Conservation (phyloP, 1,284 basidiomycete genomes). For the Schizophyllum commune region DNA sequence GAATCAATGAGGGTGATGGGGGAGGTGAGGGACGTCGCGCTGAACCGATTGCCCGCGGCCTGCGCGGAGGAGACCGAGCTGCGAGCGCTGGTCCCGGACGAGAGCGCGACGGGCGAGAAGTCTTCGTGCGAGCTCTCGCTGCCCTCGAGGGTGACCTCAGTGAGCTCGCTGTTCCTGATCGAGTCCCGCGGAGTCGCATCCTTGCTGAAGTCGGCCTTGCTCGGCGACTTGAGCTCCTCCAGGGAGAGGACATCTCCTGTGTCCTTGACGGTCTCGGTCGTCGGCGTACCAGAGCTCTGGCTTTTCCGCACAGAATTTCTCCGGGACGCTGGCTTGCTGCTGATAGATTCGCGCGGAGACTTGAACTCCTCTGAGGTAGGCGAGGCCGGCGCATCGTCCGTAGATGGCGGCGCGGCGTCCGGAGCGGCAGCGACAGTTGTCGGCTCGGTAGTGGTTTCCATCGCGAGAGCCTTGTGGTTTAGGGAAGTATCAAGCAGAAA, state of each 20-base stretch:
- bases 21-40: constrained; percentile 4
- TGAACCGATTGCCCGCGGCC: constrained; percentile 3
- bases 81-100: constrained; percentile 5
- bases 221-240: neutral
- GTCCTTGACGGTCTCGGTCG: neutral
- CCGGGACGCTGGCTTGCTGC: neutral
- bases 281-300: neutral
- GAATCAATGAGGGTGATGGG: constrained; percentile 3
- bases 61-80: neutral
- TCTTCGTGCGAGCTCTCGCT: neutral
- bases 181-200: constrained; percentile 26
- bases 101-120: constrained; percentile 12
- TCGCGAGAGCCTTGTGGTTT: too few relatives aligned
- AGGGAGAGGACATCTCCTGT: neutral
- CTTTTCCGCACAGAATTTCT: neutral
- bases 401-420: neutral
- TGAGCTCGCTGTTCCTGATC: constrained; percentile 46
- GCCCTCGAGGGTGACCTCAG: constrained; percentile 51
- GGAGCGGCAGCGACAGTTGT: neutral
- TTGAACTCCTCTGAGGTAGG: neutral
- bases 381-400: neutral
- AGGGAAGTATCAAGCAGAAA: neutral
- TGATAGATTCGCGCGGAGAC: neutral
- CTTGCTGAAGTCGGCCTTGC: neutral
- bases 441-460: neutral